phyloP scores from a whole-genome alignment of 352 stramenopile genomes.

The Pythium grandisporangium region DNA sequence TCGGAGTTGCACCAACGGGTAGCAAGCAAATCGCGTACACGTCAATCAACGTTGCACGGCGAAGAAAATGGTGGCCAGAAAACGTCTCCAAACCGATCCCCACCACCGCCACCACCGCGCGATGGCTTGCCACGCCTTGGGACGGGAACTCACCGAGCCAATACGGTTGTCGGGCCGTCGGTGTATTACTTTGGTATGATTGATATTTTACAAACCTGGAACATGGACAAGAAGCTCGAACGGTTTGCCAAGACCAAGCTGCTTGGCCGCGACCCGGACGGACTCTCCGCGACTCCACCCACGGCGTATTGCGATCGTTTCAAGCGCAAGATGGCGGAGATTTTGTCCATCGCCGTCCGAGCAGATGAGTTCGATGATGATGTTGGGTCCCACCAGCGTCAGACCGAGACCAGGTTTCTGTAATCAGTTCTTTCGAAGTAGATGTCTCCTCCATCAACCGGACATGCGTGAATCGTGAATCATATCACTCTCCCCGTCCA shows the following conservation, averaged over 20 bases:
- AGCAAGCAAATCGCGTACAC: constrained; percentile 10
- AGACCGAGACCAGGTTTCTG: constrained; percentile 11
- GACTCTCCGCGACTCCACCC: constrained; percentile 70
- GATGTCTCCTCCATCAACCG: too few relatives aligned
- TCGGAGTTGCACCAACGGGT: constrained; percentile 24
- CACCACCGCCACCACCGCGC: too few relatives aligned
- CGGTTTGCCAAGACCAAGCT: constrained; percentile 84
- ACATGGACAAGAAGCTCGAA: constrained; percentile 88
- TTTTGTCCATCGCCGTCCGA: constrained; percentile 57
- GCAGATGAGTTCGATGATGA: constrained; percentile 49
- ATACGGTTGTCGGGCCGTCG: constrained; percentile 80
- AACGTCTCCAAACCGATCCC: neutral
- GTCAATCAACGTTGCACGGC: constrained; percentile 10
- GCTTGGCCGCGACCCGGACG: constrained; percentile 65
- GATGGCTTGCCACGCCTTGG: constrained; percentile 36
- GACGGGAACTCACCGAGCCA: constrained; percentile 67
- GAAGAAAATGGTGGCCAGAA: neutral
- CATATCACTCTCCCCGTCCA: too few relatives aligned
- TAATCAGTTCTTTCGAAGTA: too few relatives aligned
- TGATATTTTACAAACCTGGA: constrained; percentile 86
- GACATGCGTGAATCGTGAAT: too few relatives aligned
- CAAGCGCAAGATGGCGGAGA: constrained; percentile 83
- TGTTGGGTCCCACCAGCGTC: constrained; percentile 10
- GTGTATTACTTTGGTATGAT: constrained; percentile 88
- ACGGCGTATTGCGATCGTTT: constrained; percentile 85